Evolutionary conservation across 1,139 yeast genomes (phyloP).

Genomic region (Nakaseomyces uthaithaninus): DNA sequence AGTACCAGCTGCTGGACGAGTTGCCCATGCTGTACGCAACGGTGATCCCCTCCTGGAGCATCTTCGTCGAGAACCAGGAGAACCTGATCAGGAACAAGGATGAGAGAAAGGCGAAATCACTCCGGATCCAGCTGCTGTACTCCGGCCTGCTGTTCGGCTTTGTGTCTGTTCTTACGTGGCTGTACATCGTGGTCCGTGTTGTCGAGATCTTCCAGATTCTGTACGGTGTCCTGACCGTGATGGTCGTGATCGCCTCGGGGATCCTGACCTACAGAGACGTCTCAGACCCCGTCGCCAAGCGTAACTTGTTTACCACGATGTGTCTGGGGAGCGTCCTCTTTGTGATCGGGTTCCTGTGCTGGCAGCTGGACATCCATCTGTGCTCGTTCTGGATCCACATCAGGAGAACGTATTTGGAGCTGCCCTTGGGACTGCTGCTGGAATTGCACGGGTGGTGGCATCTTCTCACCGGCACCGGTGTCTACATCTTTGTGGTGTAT

Average conservation of each 20-base stretch:
- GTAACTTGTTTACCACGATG: constrained; percentile 48
- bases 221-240: constrained; percentile 48
- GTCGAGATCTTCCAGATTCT: constrained; percentile 84
- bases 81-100: constrained; percentile 26
- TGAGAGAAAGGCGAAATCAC: constrained; percentile 34
- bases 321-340: constrained; percentile 56
- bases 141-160: constrained; percentile 46
- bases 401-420: constrained; percentile 61
- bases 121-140: constrained; percentile 32
- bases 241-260: constrained; percentile 51
- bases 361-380: constrained; percentile 72
- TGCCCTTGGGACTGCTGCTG: constrained; percentile 79
- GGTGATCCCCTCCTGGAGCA: constrained; percentile 86
- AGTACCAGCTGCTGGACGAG: constrained; percentile 84
- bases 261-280: constrained; percentile 46
- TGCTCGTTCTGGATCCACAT: constrained; percentile 56
- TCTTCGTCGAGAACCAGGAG: constrained; percentile 49
- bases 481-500: constrained; percentile 54
- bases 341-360: constrained; percentile 62
- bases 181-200: constrained; percentile 63
- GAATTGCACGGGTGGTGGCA: constrained; percentile 99
- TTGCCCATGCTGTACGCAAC: constrained; percentile 96
- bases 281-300: constrained; percentile 39
- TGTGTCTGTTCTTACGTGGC: constrained; percentile 48
- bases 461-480: constrained; percentile 73